These are phyloP conservation scores for Fagus sylvatica DNA, from an alignment of 306 rosid species.

Conservation along the genomic window DNA sequence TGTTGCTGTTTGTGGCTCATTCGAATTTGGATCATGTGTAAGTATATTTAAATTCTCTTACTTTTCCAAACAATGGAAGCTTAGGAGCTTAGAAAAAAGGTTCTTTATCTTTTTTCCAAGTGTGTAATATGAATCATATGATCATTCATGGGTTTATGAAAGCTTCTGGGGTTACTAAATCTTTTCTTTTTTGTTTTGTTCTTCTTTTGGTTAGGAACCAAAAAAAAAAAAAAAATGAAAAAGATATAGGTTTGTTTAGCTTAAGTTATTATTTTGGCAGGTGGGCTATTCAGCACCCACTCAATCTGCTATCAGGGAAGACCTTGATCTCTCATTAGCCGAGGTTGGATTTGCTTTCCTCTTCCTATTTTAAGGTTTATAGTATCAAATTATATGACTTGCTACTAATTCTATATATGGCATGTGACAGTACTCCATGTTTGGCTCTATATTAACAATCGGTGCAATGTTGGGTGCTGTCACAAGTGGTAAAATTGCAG, in stretches of 20 bases:
- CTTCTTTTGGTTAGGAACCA: constrained; percentile 24
- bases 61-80: neutral
- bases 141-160: constrained; percentile 16
- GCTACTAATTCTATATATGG: neutral
- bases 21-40: constrained; percentile 83
- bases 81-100: neutral
- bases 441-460: constrained; percentile 81
- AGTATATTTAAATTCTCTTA: constrained; percentile 21
- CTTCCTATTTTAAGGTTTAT: neutral
- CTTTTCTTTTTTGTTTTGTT: neutral
- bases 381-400: neutral
- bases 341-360: constrained; percentile 32
- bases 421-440: constrained; percentile 68
- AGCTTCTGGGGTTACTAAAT: constrained; percentile 13
- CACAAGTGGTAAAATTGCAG: constrained; percentile 65
- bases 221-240: constrained; percentile 14
- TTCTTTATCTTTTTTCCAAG: neutral
- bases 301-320: constrained; percentile 55
- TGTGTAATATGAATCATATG: neutral
- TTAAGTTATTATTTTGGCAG: constrained; percentile 37
- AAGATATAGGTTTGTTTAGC: constrained; percentile 23
- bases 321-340: constrained; percentile 43
- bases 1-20: constrained; percentile 83
- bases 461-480: constrained; percentile 88
- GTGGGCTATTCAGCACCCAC: constrained; percentile 61